Base-by-base conservation (phyloP, 2,329 filamentous ascomycete genomes). In the Fusarium napiforme region DNA sequence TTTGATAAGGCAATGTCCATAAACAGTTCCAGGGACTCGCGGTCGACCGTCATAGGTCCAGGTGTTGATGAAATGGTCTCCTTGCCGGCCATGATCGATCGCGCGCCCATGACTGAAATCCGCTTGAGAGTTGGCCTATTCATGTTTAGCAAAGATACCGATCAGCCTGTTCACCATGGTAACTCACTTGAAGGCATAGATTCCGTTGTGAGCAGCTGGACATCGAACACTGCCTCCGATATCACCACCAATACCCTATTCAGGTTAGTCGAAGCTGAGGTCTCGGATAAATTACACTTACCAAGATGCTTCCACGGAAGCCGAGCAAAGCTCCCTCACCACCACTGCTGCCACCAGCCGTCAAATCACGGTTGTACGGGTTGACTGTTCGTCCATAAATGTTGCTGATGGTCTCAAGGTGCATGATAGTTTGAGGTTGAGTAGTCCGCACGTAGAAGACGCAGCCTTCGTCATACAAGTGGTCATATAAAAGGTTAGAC, bases 281-380 rank as follows among this genome's bases (percentile, higher is more conserved):
- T 19, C 7, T 0, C 3, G 2, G 5, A 4, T 10, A 18, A 2
- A 4, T 4, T 4, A 4, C 1, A 23, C 78, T 67, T 30, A 81
- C 81, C 8, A 86, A 42, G 6, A 83, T 69, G 26, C 83, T 84
- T 23, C 84, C 84, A 7, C 83, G 78, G 40, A 85, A 78, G 4
- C 82, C 83, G 4, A 85, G 47, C 1, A 85, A 72, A 1, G 85
- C 83, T 2, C 78, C 81, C 61, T 85, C 83, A 1, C 92, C 92
- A 16, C 92, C 92, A 1, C 88, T 90, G 15, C 87, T 89, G 4
- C 92, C 92, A 9, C 92, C 92, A 0, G 89, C 85, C 0, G 88
- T 90, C 37, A 91, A 83, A 26, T 85, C 82, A 2, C 88, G 85
- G 67, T 92, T 92, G 64, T 87, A 83, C 0, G 92, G 91, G 75